Evolutionary conservation across 257 asterid genomes (phyloP), one percentile per base, ranked within the genome.

Genomic region (Lantana camara): DNA sequence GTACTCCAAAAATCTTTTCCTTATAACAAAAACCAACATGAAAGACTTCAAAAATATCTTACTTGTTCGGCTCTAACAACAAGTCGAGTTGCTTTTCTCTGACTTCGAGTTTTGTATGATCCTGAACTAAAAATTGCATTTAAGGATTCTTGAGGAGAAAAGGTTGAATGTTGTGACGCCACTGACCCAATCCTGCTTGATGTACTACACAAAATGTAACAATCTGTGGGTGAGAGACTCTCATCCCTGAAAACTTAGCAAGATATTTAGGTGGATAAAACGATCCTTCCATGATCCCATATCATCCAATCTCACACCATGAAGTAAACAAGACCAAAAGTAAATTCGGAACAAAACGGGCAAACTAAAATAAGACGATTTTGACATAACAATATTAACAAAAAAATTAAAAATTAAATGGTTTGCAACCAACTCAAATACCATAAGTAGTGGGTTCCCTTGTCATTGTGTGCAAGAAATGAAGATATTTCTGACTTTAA

Each of bases 61-160:
- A 94, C 99, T 57, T 70, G 77, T 19, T 80, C 90, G 66, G 99
- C 97, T 81, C 99, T 88, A 79, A 88, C 95, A 57, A 85, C 66
- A 55, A 94, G 75, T 15, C 82, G 77, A 62, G 81, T 51, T 53
- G 91, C 88, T 73, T 95, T 88, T 40, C 77, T 77, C 64, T 56
- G 89, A 53, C 76, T 67, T 44, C 77, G 58, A 69, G 32, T 77
- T 34, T 48, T 77, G 79, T 17, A 60, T 45, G 83, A 62, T 44
- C 73, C 75, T 20, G 89, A 80, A 68, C 71, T 73, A 75, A 79
- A 82, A 69, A 90, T 79, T n/a, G 73, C 75, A 72, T 72, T 75
- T 55, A 75, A 56, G 27, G 95, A 82, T 62, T 83, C 87, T 80
- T 69, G 88, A 73, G 83, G 69, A 66, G 79, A 73, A 55, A 94